Evolutionary conservation across 306 rosid genomes (phyloP).

Genomic region (Sicyos edulis): DNA sequence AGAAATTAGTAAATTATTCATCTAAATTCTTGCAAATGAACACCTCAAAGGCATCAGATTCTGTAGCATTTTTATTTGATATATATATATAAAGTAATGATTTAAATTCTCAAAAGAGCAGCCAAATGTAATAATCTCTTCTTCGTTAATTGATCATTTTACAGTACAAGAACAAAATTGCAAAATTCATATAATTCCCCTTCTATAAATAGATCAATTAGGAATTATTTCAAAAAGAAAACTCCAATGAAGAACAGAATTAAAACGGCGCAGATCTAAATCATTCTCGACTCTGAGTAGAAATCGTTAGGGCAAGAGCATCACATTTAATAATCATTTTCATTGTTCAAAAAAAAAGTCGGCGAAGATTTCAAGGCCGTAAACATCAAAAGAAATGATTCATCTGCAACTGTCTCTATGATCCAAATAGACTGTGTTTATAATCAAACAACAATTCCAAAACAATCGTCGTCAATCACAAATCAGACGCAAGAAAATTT

Average conservation of each 20-base stretch:
- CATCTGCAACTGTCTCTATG: background rate
- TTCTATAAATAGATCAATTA: background rate
- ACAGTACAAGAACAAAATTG: background rate
- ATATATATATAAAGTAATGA: too few relatives aligned
- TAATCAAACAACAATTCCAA: background rate
- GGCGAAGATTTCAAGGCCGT: background rate
- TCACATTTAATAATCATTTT: background rate
- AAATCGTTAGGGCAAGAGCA: background rate
- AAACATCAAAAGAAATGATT: background rate
- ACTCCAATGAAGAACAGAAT: background rate
- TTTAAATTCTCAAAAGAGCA: too few relatives aligned
- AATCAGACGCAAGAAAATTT: background rate
- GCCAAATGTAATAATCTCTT: background rate
- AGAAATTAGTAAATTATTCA: too few relatives aligned
- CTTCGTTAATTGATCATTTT: background rate
- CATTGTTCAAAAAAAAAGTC: background rate
- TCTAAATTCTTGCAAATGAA: too few relatives aligned
- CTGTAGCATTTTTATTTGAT: too few relatives aligned
- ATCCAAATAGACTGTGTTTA: background rate
- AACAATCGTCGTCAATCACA: constrained; percentile 11
- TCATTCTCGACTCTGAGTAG: background rate
- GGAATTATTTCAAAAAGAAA: too few relatives aligned
- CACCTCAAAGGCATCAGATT: too few relatives aligned
- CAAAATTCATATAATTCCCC: background rate
- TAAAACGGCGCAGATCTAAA: background rate